Evolutionary conservation across 768 basidiomycete species (phyloP), one percentile per base, ranked within the genome.

Genomic region (Phlebiopsis flavidoalba): DNA sequence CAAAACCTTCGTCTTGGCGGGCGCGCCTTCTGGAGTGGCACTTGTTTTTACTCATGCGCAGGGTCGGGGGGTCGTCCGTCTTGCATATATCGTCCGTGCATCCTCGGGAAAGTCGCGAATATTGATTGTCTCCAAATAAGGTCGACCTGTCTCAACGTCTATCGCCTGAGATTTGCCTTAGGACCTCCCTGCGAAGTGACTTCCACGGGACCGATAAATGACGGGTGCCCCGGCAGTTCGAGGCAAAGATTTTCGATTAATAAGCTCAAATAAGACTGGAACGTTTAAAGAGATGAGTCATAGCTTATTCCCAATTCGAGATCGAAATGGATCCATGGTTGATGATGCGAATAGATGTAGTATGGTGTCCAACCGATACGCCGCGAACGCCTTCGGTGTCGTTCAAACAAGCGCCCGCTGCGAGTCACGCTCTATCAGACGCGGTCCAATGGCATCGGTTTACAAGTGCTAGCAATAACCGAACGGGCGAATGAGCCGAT

Each of bases 81-180:
- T n/a, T n/a, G n/a, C n/a, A n/a, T n/a, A n/a, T n/a, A n/a, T n/a
- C n/a, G n/a, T n/a, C n/a, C n/a, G n/a, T n/a, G n/a, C n/a, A n/a
- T n/a, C n/a, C n/a, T 95, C 91, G 58, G 97, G 83, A 69, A 98
- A 98, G 71, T 96, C 95, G 56, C 86, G 87, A 75, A 98, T 93
- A 78, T 98, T 94, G 51, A n/a, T n/a, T n/a, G n/a, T n/a, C n/a
- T n/a, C n/a, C 93, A 82, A 55, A n/a, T n/a, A n/a, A 98, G 75
- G 75, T 97, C 97, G 58, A 91, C 86, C 57, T 98, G 82, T 71
- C n/a, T 97, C 93, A 22, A 95, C 82, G 61, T 95, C 89, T 4
- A 97, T 97, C 2, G n/a, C 86, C 71, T 19, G 78, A 76, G 78
- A 76, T 0, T 87, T 84, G 35, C 97, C 97, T n/a, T n/a, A n/a